Evolutionary conservation across 768 basidiomycete genomes (phyloP), one percentile per base, ranked within the genome.

Genomic region (Mycena galericulata): DNA sequence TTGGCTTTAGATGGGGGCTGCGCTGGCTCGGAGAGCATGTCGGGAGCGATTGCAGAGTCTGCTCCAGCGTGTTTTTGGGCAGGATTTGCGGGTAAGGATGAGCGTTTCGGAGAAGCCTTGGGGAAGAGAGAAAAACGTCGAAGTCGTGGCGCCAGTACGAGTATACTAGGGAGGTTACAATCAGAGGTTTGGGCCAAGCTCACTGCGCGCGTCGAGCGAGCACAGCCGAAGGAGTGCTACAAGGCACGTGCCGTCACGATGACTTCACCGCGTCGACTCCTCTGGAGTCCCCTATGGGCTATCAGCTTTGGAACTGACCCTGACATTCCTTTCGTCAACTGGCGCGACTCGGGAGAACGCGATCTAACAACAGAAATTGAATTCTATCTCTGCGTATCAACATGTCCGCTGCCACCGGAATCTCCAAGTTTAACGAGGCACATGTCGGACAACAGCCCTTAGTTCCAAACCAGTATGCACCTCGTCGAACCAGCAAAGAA

Each of bases 1-100:
- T 81, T 87, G 1, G 88, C 87, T 69, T 85, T 90, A 12, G 85
- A 82, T 8, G 88, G 84, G 27, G 83, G 77, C 6, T 75, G 67
- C 34, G 62, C 70, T 51, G 69, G 50, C 30, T 72, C 69, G 17
- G 62, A 51, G 11, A 68, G 53, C 70, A 72, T 72, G 14, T 38
- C 30, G 5, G 57, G 64, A 56, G 38, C 26, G 17, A 9, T 15
- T 15, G 45, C 20, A 55, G 57, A 38, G 20, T 26, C 26, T 57
- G 14, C 45, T 68, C 51, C 54, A 50, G 40, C 61, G 57, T 29
- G 54, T 40, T 10, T 27, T 26, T 24, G 62, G 57, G 30, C 38
- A 18, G 68, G 24, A 24, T n/a, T 20, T 27, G 57, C 40, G 11
- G 65, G 62, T 15, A 29, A 15, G n/a, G 70, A 71, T 20, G 50